A percentile compares a stretch with the other conserved stretches of the same genome.
phyloP scores from a whole-genome alignment of 2,329 filamentous ascomycete genomes.

The Colletotrichum musicola region DNA sequence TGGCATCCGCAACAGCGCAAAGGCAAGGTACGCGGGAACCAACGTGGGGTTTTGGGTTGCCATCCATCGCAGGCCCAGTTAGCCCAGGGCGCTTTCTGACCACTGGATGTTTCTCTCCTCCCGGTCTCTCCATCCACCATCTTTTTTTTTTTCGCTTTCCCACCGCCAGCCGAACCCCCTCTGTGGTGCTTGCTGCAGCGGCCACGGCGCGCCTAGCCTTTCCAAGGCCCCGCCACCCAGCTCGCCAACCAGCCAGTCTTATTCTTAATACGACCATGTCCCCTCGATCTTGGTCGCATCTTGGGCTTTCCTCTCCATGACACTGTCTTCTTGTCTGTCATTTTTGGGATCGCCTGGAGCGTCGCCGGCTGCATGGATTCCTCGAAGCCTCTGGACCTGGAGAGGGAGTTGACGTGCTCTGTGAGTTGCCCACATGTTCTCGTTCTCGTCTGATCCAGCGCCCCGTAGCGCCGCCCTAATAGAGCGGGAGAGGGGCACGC shows the following conservation, averaged over 20 bases:
- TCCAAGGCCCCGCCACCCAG: conserved; percentile 37
- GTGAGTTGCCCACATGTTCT: conserved; percentile 67
- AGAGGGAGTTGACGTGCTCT: conserved; percentile 95
- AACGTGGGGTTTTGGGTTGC: conserved; percentile 34
- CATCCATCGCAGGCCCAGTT: conserved; percentile 10
- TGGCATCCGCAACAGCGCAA: not conserved
- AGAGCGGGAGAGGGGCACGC: conserved; percentile 18
- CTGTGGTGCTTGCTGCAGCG: conserved; percentile 19
- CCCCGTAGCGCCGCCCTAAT: conserved; percentile 30
- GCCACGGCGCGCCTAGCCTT: conserved; percentile 35
- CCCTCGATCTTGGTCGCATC: conserved; percentile 22
- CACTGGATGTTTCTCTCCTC: conserved; percentile 10
- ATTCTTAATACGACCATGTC: conserved; percentile 38
- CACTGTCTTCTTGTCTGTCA: conserved; percentile 26
- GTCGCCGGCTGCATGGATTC: conserved; percentile 58
- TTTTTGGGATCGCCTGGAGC: conserved; percentile 34
- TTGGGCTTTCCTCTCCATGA: conserved; percentile 23
- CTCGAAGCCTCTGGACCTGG: conserved; percentile 75
- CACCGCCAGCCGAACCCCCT: not conserved
- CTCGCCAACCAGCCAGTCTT: conserved; percentile 24
- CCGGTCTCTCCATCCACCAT: too few relatives aligned
- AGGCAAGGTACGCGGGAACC: conserved; percentile 6
- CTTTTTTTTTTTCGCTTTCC: not conserved
- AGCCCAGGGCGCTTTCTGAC: conserved; percentile 7
- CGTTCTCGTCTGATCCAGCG: conserved; percentile 37